Conservation (phyloP, 768 basidiomycete species). For the Mycena kentingensis region DNA sequence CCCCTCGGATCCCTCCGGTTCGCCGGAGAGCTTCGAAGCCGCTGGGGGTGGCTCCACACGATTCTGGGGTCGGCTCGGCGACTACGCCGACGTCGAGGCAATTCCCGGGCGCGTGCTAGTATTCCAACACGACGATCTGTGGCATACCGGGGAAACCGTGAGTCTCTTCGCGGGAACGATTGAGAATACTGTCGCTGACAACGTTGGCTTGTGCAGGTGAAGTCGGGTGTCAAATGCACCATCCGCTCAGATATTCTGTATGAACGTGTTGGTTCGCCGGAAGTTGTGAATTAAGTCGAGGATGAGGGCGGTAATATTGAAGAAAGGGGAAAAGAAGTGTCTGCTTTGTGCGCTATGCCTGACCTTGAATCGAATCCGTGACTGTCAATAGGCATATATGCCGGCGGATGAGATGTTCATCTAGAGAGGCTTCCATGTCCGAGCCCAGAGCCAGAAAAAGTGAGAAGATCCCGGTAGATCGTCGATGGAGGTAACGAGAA, state of each 20-base stretch:
- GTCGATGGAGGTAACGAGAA: too few relatives aligned
- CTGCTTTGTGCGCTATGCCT: too few relatives aligned
- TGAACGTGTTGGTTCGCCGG: constrained; percentile 7
- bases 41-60: constrained; percentile 16
- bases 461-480: too few relatives aligned
- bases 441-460: too few relatives aligned
- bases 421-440: too few relatives aligned
- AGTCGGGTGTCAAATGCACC: constrained; percentile 9
- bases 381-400: too few relatives aligned
- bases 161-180: background rate
- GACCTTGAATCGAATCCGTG: too few relatives aligned
- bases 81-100: constrained; percentile 16
- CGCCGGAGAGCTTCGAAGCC: constrained; percentile 12
- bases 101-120: constrained; percentile 16
- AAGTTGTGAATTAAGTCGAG: too few relatives aligned
- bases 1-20: constrained; percentile 13
- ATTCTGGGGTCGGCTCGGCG: background rate
- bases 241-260: constrained; percentile 17
- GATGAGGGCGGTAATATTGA: too few relatives aligned
- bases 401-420: too few relatives aligned
- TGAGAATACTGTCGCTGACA: background rate
- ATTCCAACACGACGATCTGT: constrained; percentile 12
- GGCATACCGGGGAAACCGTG: constrained; percentile 18
- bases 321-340: too few relatives aligned
- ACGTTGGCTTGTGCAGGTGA: constrained; percentile 3